Base-by-base conservation (phyloP, 2,329 filamentous ascomycete species). In the Cytospora leucostoma region DNA sequence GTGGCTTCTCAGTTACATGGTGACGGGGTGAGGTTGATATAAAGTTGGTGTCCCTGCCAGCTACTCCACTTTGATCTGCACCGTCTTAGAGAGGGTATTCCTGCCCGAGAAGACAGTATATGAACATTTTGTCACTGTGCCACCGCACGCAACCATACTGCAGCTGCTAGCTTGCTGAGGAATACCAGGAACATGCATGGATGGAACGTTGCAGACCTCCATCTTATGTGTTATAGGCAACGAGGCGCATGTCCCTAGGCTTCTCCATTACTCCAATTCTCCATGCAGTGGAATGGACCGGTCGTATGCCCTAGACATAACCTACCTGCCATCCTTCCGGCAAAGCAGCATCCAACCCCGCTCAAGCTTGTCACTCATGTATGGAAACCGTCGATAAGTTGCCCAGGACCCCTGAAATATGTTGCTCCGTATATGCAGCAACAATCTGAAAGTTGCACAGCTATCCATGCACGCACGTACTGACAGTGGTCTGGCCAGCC, bases 161-260 rank as follows among this genome's bases (percentile, higher is more conserved):
- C 58, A 49, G 37, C 19, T 10, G 44, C 44, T 47, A 47, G 27
- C 51, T 33, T 11, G 27, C 27, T 27, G 27, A 27, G 2, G 27
- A 27, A 27, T 27, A 8, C 32, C 32, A 34, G 13, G 13, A 4
- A 13, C 27, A 61, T 55, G 59, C 59, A 63, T 65, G 63, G 33
- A 63, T 65, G 63, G 33, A 65, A 65, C 63, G 63, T 65, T 65
- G 54, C 63, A 65, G 32, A 40, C 51, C 21, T 47, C n/a, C 44
- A 47, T n/a, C 44, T 27, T 47, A 12, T n/a, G n/a, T n/a, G n/a
- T 47, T 21, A n/a, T 47, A 1, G n/a, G n/a, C 44, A 47, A 12
- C 17, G 44, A 47, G n/a, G 44, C 44, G 7, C 10, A 5, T 10
- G 4, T 21, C 21, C 7, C 17, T 44, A 44, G 15, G 40, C 40